Conservation (phyloP, 2,329 filamentous ascomycete species). For the Cytospora piceicola region DNA sequence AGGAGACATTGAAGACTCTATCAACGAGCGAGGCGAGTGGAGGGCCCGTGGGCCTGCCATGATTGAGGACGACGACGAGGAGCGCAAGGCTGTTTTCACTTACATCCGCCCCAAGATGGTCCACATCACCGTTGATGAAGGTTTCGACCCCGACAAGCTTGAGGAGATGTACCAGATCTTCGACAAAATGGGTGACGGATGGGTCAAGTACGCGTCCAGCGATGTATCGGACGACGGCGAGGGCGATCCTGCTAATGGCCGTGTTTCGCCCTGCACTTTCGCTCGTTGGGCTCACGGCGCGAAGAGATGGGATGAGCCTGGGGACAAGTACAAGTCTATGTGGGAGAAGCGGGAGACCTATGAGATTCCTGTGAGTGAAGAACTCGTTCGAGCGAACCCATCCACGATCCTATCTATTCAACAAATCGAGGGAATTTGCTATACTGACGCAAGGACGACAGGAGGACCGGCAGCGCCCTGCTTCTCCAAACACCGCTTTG, state of each 20-base stretch:
- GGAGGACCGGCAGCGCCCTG: conserved; percentile 25
- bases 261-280: conserved; percentile 49
- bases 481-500: conserved; percentile 22
- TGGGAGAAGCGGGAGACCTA: conserved; percentile 14
- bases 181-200: conserved; percentile 9
- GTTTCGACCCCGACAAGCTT: conserved; percentile 18
- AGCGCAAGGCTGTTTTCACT: conserved; percentile 13
- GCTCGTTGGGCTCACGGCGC: conserved; percentile 43
- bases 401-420: background rate
- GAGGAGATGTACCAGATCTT: conserved; percentile 9
- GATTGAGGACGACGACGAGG: conserved; percentile 16
- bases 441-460: conserved; percentile 13
- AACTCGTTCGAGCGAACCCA: background rate
- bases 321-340: conserved; percentile 18
- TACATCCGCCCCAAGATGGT: conserved; percentile 31
- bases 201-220: conserved; percentile 30
- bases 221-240: conserved; percentile 47
- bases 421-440: background rate
- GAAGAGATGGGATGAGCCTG: conserved; percentile 37
- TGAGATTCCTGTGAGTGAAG: conserved; percentile 19
- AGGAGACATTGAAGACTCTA: conserved; percentile 13
- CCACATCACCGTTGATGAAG: conserved; percentile 19
- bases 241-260: conserved; percentile 41
- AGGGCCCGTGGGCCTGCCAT: conserved; percentile 22
- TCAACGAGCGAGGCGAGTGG: conserved; percentile 20